A percentile compares a stretch with the other conserved stretches of the same genome.
Evolutionary conservation across 2,329 filamentous ascomycete genomes (phyloP).

Genomic region (Fusarium transvaalense): DNA sequence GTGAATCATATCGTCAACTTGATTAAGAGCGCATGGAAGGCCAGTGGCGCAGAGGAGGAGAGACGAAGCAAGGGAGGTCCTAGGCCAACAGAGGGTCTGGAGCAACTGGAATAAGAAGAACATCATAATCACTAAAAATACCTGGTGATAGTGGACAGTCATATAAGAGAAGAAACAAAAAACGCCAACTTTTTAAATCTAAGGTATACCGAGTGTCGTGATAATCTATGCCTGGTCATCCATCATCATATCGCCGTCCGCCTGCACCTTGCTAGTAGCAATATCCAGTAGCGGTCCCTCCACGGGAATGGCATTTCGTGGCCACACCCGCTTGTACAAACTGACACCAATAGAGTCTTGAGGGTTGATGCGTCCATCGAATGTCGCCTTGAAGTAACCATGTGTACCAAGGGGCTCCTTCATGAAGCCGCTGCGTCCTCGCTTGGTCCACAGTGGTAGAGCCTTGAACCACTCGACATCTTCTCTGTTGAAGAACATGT

Average conservation of each 20-base stretch:
- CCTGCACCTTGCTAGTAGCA: slow-evolving; percentile 36
- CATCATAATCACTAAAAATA: slow-evolving; percentile 8
- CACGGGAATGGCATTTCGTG: slow-evolving; percentile 71
- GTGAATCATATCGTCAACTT: slow-evolving; percentile 89
- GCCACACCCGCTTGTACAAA: slow-evolving; percentile 87
- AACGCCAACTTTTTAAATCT: slow-evolving; percentile 49
- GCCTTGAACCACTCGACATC: slow-evolving; percentile 99
- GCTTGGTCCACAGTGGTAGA: slow-evolving; percentile 90
- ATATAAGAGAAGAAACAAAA: slow-evolving; percentile 25
- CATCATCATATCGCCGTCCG: slow-evolving; percentile 54
- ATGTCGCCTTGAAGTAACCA: slow-evolving; percentile 99
- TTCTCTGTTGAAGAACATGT: slow-evolving; percentile 99
- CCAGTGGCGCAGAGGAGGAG: slow-evolving; percentile 80
- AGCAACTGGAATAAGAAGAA: slow-evolving; percentile 53
- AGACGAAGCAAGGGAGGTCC: slow-evolving; percentile 68
- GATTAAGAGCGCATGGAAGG: slow-evolving; percentile 92
- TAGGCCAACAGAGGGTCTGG: slow-evolving; percentile 67
- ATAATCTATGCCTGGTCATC: slow-evolving; percentile 47
- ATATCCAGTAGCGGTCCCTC: slow-evolving; percentile 58
- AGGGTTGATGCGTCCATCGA: slow-evolving; percentile 95
- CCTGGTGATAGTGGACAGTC: not conserved
- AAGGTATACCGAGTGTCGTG: slow-evolving; percentile 49
- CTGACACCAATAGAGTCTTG: slow-evolving; percentile 94
- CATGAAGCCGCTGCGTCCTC: slow-evolving; percentile 89
- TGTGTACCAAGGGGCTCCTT: slow-evolving; percentile 96